Base-by-base conservation (phyloP, 176 grass and related monocot species). In the Avena sativa region DNA sequence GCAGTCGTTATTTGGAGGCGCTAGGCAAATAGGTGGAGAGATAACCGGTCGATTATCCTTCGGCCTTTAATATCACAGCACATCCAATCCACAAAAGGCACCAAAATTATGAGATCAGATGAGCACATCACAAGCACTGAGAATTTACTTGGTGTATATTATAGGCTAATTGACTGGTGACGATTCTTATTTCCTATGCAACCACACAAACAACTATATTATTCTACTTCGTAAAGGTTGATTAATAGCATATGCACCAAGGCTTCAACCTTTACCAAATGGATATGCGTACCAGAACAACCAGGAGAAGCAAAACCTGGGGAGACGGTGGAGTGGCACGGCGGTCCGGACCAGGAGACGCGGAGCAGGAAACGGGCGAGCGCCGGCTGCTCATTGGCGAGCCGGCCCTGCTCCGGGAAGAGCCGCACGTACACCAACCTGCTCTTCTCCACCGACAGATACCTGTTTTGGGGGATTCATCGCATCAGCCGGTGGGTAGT, bases 301-400 rank as follows among this genome's bases (percentile, higher is more conserved):
- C 50, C 14, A 17, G 60, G 30, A 63, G 63, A 80, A 51, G 17
- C 6, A 14, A 93, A 98, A 43, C 95, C 93, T 34, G 86, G 87
- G 28, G 96, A 98, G 28, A 82, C 78, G 51, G 43, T 89, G 65
- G 86, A 53, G 59, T 93, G 96, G 51, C 93, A 88, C 16, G 86
- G 88, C 20, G 90, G 86, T 1, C 89, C 93, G 25, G 79, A 58
- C 78, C 83, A 91, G 84, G 88, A 94, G 82, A 91, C 87, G 12
- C 96, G 92, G 79, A 96, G 86, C 17, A 98, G 71, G 68, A 98
- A 96, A 3, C 93, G 90, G 57, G 93, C 96, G 28, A 89, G n/a
- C 12, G 97, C 94, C n/a, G 92, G 97, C 59, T 94, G 94, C 46
- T 98, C 93, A 87, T 98, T 96, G 57, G 90, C 79, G 13, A 94